Percentiles rank a stretch among this genome's conserved stretches.
Conservation (phyloP, 1,284 basidiomycete genomes). For the Pseudozyma flocculosa region DNA sequence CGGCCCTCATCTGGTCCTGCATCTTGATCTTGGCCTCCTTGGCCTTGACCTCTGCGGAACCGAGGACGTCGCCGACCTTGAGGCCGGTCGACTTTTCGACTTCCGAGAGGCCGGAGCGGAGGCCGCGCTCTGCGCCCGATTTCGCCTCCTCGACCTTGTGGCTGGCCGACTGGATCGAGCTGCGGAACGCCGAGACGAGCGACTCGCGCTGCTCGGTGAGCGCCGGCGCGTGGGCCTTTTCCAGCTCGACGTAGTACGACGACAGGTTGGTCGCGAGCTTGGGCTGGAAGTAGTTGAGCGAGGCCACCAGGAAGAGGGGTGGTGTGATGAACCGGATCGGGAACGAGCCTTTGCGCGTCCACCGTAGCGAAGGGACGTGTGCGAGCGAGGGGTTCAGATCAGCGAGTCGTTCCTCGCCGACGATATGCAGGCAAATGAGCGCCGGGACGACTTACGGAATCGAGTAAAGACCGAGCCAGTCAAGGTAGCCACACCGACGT, state of each 20-base stretch:
- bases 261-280: conserved; percentile 45
- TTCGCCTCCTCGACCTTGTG: conserved; percentile 25
- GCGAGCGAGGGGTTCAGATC: no score
- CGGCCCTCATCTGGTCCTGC: conserved; percentile 33
- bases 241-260: conserved; percentile 43
- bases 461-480: conserved; percentile 82
- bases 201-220: conserved; percentile 32
- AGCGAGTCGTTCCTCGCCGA: no score
- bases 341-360: conserved; percentile 18
- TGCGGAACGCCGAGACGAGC: not conserved
- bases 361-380: not conserved
- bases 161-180: conserved; percentile 10
- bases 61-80: conserved; percentile 30
- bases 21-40: conserved; percentile 16
- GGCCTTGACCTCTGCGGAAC: conserved; percentile 2
- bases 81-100: conserved; percentile 48
- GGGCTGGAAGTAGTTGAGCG: conserved; percentile 55
- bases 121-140: conserved; percentile 13
- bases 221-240: conserved; percentile 28
- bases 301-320: conserved; percentile 41
- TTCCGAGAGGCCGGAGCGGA: conserved; percentile 28
- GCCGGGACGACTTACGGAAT: conserved; percentile 64
- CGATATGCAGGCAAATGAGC: no score
- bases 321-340: conserved; percentile 55
- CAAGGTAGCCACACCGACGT: conserved; percentile 78